Evolutionary conservation across 495 filamentous ascomycete genomes (phyloP).

Genomic region (Aspergillus homomorphus): DNA sequence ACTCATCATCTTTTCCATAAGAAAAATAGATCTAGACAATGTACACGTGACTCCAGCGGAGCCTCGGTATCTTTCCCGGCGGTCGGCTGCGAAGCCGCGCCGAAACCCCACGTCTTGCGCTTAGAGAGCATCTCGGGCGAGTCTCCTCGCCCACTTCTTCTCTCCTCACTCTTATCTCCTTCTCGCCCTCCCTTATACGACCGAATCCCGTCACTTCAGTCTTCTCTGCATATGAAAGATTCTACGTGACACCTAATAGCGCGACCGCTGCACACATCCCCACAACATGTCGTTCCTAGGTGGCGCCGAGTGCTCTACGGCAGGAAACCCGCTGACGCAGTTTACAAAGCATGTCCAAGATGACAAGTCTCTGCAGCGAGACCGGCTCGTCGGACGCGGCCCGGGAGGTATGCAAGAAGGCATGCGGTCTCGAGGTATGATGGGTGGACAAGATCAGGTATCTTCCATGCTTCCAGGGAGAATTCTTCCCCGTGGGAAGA

Average conservation of each 20-base stretch:
- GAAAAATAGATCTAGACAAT: too few species aligned
- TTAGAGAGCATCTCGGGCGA: constrained; percentile 11
- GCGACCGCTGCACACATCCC: not conserved
- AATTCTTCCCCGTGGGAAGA: too few species aligned
- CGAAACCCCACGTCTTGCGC: constrained; percentile 35
- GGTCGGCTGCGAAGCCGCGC: constrained; percentile 27
- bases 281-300: constrained; percentile 82
- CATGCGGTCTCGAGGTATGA: constrained; percentile 60
- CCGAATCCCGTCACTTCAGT: not conserved
- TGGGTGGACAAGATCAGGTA: constrained; percentile 62
- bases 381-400: constrained; percentile 73
- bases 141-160: constrained; percentile 9
- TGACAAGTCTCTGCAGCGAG: constrained; percentile 90
- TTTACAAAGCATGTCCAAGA: constrained; percentile 93
- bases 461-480: not conserved
- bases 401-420: constrained; percentile 60
- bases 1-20: not conserved
- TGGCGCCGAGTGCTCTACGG: constrained; percentile 95
- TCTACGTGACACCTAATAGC: not conserved
- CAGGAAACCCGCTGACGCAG: constrained; percentile 91
- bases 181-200: not conserved
- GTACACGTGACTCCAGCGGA: constrained; percentile 34
- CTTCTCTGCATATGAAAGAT: not conserved
- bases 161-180: not conserved
- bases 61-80: constrained; percentile 31